phyloP scores from a whole-genome alignment of 2,329 filamentous ascomycete species.

The Calonectria pseudoreteaudii region DNA sequence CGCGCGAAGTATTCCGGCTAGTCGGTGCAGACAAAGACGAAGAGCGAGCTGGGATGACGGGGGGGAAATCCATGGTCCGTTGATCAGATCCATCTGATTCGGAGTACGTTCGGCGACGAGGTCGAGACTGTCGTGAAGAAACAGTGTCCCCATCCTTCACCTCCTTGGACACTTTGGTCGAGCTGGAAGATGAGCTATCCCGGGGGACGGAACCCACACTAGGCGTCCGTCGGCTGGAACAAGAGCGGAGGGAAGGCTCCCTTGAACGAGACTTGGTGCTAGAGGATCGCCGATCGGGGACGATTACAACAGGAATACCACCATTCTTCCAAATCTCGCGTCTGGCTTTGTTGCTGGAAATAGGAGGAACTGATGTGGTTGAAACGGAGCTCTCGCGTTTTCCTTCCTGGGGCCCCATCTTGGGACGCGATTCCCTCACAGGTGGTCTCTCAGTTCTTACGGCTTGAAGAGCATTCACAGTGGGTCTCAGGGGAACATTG shows the following conservation, averaged over 20 bases:
- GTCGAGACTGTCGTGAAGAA: slow-evolving; percentile 55
- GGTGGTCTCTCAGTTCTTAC: slow-evolving; percentile 23
- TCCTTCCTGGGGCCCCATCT: slow-evolving; percentile 42
- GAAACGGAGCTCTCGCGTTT: slow-evolving; percentile 64
- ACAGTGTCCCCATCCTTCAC: slow-evolving; percentile 54
- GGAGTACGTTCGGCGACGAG: slow-evolving; percentile 57
- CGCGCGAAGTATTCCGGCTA: slow-evolving; percentile 63
- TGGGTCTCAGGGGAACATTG: slow-evolving; percentile 22
- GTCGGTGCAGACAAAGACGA: slow-evolving; percentile 74
- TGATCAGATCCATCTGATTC: slow-evolving; percentile 64
- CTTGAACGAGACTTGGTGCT: slow-evolving; percentile 63
- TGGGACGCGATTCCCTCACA: slow-evolving; percentile 44
- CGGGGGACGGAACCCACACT: slow-evolving; percentile 59
- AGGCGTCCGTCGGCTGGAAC: slow-evolving; percentile 67
- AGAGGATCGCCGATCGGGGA: slow-evolving; percentile 69
- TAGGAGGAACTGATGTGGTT: slow-evolving; percentile 60
- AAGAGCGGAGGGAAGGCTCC: slow-evolving; percentile 69
- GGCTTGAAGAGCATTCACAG: slow-evolving; percentile 22
- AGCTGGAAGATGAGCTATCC: slow-evolving; percentile 46
- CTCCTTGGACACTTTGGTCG: slow-evolving; percentile 49
- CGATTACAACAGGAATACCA: slow-evolving; percentile 71
- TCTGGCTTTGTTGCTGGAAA: slow-evolving; percentile 66
- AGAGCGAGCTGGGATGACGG: slow-evolving; percentile 65
- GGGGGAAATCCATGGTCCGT: slow-evolving; percentile 71
- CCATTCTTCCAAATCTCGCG: slow-evolving; percentile 70